Base-by-base conservation (phyloP, 306 rosid genomes). In the Rosa multiflora region DNA sequence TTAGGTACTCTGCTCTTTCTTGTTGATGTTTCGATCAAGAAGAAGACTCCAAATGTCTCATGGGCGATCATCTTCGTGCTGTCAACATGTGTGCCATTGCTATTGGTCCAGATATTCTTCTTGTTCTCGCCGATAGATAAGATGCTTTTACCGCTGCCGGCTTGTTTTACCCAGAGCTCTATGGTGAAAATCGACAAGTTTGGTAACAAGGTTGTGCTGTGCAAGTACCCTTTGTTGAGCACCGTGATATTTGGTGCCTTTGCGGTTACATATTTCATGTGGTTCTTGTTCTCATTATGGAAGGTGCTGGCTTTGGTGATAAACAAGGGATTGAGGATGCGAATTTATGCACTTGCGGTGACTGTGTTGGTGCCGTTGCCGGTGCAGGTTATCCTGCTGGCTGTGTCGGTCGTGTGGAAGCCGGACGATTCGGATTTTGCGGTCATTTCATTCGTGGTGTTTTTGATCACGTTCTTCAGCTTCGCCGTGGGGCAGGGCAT, bases 401-500 rank as follows among this genome's bases (percentile, higher is more conserved):
- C 68, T 0, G 9, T 87, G 12, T 86, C 86, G 2, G 82, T 37
- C 7, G 5, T 87, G 6, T 91, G 87, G 92, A 78, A 9, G 0
- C 96, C 96, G 0, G 82, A 82, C 14, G 52, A 89, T 6, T 64
- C 73, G 0, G 8, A 81, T 2, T 80, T 85, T 87, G 81, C 61
- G 17, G 76, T 78, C 5, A 47, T 81, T 8, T 73, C 88, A 0
- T 77, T 95, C n/a, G 35, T 83, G 4, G 90, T 66, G 37, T 95
- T 95, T 63, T 55, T 95, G 0, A 39, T 81, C 0, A 82, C 92
- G 5, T 85, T 91, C 5, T 66, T 51, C 3, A 88, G 90, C 46
- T 97, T 97, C 0, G 83, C 64, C 2, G 73, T 77, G 0, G 97
- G 98, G 13, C 88, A 92, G 85, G 97, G 98, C 5, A 86, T 95